Base-by-base conservation (phyloP, 768 basidiomycete species). In the Naganishia onofrii region DNA sequence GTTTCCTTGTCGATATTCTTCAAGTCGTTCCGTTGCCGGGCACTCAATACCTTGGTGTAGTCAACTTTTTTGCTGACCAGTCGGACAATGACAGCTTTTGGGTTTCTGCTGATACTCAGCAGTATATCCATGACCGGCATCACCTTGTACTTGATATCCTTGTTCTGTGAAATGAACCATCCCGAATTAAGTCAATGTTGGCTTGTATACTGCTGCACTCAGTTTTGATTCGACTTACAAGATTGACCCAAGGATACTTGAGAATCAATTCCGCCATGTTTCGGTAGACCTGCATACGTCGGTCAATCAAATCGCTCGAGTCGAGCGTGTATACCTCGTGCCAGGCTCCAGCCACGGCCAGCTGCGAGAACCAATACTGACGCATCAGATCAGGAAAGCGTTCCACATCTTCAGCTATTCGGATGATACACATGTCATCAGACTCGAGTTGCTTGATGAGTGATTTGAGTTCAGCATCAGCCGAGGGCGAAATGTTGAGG, bases 331-430 rank as follows among this genome's bases (percentile, higher is more conserved):
- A 63, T 63, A 28, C 21, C 7, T 44, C 36, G 46, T 63, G 38
- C 60, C 78, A 81, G 29, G 71, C 71, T 26, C 67, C 60, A 10
- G 76, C 54, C 65, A 79, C 60, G 26, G 53, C 66, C 32, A 75
- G 69, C 67, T 81, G 73, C 5, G 75, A 52, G 1, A 75, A 56
- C 52, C 79, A 73, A 1, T 76, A 67, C 28, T 80, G 77, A 55
- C 76, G 78, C 0, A 78, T 77, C 12, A 70, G 72, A 3, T 74
- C 73, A 1, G 75, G 78, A 65, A 74, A 78, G 13, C 68, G 51
- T 4, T 78, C 71, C 21, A 82, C 69, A 51, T 80, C 75, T 63
- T 78, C 77, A 13, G 79, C 79, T 9, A 80, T 66, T 28, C 75
- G 57, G 28, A 74, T 65, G 5, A 78, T 76, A 38, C 70, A 75